Conservation (phyloP, 2,329 filamentous ascomycete species). For the Fusarium subtropicale region DNA sequence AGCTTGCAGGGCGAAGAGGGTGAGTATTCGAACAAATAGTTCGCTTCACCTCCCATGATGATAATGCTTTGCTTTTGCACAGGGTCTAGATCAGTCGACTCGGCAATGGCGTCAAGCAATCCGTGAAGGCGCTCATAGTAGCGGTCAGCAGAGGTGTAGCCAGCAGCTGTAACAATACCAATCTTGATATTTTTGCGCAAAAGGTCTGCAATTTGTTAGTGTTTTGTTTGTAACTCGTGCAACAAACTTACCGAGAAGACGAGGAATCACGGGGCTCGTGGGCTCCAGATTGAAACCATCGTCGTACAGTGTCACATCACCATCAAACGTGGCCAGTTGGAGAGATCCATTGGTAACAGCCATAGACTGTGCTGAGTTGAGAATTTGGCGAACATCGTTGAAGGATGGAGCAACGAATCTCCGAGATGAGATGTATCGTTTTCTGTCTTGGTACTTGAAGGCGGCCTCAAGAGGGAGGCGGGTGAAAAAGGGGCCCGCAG, state of each 20-base stretch:
- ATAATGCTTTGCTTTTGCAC: constrained; percentile 82
- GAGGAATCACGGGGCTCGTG: constrained; percentile 79
- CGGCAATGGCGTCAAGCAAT: constrained; percentile 81
- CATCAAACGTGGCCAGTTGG: constrained; percentile 93
- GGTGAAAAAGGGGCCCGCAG: constrained; percentile 94
- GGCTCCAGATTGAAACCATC: constrained; percentile 84
- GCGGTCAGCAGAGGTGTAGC: constrained; percentile 86
- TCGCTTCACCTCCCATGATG: constrained; percentile 95
- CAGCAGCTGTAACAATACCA: constrained; percentile 95
- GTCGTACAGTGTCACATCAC: constrained; percentile 95
- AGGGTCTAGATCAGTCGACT: constrained; percentile 67
- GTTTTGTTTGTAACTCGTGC: not conserved
- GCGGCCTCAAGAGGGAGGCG: constrained; percentile 86
- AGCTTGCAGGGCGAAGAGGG: constrained; percentile 74
- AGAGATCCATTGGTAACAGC: constrained; percentile 83
- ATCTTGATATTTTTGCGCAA: constrained; percentile 83
- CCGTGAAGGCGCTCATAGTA: constrained; percentile 92
- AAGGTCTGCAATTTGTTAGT: constrained; percentile 62
- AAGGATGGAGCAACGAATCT: constrained; percentile 96
- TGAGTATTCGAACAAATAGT: constrained; percentile 90
- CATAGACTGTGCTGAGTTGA: constrained; percentile 96
- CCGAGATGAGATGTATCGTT: constrained; percentile 87
- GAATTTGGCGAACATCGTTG: constrained; percentile 91
- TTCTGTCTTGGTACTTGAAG: constrained; percentile 89
- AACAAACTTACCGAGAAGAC: constrained; percentile 60